A percentile compares a stretch with the other conserved stretches of the same genome.
These are phyloP conservation scores for Salvia miltiorrhiza DNA, from an alignment of 257 asterid species.

Conservation along the genomic window DNA sequence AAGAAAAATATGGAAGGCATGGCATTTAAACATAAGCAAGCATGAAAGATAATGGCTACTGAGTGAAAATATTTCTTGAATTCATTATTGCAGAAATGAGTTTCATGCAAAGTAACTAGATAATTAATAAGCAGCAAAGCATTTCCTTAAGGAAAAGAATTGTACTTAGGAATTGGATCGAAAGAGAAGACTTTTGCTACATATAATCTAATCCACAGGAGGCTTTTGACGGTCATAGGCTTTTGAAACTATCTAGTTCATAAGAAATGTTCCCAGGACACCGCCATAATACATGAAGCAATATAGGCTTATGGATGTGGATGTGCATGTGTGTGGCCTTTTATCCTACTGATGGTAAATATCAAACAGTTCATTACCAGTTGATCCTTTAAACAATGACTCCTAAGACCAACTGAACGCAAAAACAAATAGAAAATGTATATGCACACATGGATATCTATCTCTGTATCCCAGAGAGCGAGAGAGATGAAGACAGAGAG, in stretches of 20 bases:
- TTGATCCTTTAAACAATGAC: no score
- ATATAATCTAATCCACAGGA: background rate
- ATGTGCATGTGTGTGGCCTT: background rate
- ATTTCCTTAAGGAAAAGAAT: background rate
- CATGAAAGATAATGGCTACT: background rate
- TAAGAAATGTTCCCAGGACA: background rate
- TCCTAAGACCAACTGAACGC: background rate
- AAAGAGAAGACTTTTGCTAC: background rate
- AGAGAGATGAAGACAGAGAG: no score
- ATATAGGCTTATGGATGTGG: background rate
- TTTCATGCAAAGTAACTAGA: background rate
- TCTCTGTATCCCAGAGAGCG: background rate
- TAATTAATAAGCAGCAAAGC: background rate
- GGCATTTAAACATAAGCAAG: background rate
- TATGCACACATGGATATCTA: background rate
- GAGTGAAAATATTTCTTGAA: constrained; percentile 12
- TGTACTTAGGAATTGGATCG: background rate
- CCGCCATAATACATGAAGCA: background rate
- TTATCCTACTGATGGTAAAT: background rate
- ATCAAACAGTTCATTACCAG: background rate
- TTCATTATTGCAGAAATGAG: background rate
- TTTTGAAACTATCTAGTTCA: background rate
- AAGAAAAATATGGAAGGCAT: constrained; percentile 6
- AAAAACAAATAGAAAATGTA: background rate
- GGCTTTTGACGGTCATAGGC: background rate